phyloP scores from a whole-genome alignment of 768 basidiomycete species.

The Clavaria fumosa region DNA sequence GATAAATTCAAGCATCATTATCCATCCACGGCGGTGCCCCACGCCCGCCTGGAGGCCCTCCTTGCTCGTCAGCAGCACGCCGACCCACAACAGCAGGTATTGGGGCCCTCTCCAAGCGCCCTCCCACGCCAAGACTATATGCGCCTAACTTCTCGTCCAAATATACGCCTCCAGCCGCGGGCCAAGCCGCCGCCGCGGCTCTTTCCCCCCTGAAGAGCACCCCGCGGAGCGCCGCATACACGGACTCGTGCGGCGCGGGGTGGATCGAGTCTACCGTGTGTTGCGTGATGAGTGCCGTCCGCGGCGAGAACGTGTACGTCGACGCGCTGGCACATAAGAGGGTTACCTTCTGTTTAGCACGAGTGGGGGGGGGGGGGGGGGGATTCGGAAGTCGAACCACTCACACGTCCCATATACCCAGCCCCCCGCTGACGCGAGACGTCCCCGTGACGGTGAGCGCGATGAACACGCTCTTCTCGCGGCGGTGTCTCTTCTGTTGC shows the following conservation, averaged over 20 bases:
- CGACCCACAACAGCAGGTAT: no score
- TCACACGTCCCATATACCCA: slow-evolving; percentile 61
- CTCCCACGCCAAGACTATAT: no score
- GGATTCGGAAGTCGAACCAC: slow-evolving; percentile 16
- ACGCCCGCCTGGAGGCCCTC: no score
- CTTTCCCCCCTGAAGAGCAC: slow-evolving; percentile 22
- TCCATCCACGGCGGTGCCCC: no score
- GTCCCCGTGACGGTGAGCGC: slow-evolving; percentile 40
- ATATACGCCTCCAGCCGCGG: no score
- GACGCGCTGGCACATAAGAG: slow-evolving; percentile 31
- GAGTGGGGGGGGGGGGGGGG: slow-evolving; percentile 1
- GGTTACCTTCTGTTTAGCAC: no score
- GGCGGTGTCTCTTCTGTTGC: slow-evolving; percentile 16
- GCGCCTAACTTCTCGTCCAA: no score
- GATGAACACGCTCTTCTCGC: slow-evolving; percentile 46
- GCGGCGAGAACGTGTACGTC: slow-evolving; percentile 59
- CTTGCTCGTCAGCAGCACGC: no score
- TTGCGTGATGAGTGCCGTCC: slow-evolving; percentile 42
- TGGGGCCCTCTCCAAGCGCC: no score
- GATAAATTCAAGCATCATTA: no score
- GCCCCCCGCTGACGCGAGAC: slow-evolving; percentile 45
- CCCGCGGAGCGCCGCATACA: slow-evolving; percentile 43
- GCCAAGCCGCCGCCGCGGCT: background rate
- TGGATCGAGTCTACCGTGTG: slow-evolving; percentile 66
- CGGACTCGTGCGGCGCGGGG: slow-evolving; percentile 58